These are phyloP conservation scores for Salix dunnii DNA, from an alignment of 345 rosid species.

Conservation along the genomic window DNA sequence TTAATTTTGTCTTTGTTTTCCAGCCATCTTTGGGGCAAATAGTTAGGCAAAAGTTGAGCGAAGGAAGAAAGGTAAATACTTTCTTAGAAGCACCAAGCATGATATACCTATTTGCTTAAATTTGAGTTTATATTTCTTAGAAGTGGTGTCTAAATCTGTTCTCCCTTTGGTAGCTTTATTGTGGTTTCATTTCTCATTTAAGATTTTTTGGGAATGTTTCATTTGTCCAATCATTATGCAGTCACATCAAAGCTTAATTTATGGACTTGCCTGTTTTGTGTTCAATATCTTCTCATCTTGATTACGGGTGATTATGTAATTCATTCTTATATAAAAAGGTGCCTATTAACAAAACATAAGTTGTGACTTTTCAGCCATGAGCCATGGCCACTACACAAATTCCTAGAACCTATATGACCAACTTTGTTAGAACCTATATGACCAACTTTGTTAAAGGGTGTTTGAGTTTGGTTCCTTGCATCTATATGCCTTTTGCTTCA, in stretches of 20 bases:
- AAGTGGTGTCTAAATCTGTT: neutral
- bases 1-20: conserved; percentile 4
- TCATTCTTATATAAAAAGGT: neutral
- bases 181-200: neutral
- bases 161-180: neutral
- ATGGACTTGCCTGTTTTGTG: neutral
- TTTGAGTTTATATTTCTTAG: neutral
- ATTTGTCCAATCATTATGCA: neutral
- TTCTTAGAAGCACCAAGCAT: conserved; percentile 1
- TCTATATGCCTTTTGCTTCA: neutral
- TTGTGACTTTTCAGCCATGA: neutral
- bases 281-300: neutral
- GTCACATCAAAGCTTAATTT: neutral
- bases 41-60: conserved; percentile 82
- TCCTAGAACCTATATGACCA: neutral
- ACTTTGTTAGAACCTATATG: neutral
- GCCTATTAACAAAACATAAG: neutral
- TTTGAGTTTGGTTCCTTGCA: conserved; percentile 12
- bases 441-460: neutral
- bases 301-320: neutral
- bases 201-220: neutral
- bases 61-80: conserved; percentile 73
- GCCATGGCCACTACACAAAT: neutral
- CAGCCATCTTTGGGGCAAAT: conserved; percentile 83
- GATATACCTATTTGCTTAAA: neutral